Evolutionary conservation across 2,329 filamentous ascomycete genomes (phyloP).

Genomic region (Fusarium praegraminearum): DNA sequence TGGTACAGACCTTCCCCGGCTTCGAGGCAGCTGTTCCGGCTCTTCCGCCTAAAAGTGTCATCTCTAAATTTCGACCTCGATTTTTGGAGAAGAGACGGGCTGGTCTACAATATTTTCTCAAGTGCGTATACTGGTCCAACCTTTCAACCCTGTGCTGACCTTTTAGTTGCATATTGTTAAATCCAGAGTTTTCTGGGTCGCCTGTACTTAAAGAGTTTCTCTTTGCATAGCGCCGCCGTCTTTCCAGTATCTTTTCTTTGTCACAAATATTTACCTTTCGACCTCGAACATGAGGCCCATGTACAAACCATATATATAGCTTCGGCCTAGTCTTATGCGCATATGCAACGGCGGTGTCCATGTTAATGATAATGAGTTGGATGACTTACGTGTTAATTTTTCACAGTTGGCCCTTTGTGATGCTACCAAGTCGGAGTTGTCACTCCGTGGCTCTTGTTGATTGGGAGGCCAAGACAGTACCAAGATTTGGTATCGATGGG

Average conservation of each 20-base stretch:
- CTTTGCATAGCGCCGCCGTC: slow-evolving; percentile 65
- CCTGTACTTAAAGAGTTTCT: slow-evolving; percentile 92
- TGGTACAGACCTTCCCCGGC: slow-evolving; percentile 84
- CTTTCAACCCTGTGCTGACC: slow-evolving; percentile 26
- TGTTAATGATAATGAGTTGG: slow-evolving; percentile 48
- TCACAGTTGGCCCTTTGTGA: not conserved
- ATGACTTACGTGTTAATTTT: slow-evolving; percentile 27
- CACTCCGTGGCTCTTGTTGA: not conserved
- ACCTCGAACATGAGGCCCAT: slow-evolving; percentile 34
- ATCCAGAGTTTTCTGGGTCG: slow-evolving; percentile 94
- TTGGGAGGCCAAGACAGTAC: slow-evolving; percentile 7
- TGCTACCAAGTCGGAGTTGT: not conserved
- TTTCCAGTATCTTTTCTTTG: slow-evolving; percentile 33
- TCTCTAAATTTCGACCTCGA: slow-evolving; percentile 84
- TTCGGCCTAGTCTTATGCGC: slow-evolving; percentile 31
- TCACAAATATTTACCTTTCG: slow-evolving; percentile 38
- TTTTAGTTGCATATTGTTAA: slow-evolving; percentile 84
- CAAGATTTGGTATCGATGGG: slow-evolving; percentile 14
- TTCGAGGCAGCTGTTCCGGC: slow-evolving; percentile 88
- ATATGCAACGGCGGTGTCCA: slow-evolving; percentile 31
- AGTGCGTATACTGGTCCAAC: slow-evolving; percentile 67
- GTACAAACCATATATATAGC: slow-evolving; percentile 41
- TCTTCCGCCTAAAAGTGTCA: slow-evolving; percentile 89
- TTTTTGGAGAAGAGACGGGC: slow-evolving; percentile 88
- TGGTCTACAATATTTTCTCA: slow-evolving; percentile 91